Percentiles rank a stretch among this genome's conserved stretches.
phyloP scores from a whole-genome alignment of 1,139 yeast species.

The Taphrina sp. region DNA sequence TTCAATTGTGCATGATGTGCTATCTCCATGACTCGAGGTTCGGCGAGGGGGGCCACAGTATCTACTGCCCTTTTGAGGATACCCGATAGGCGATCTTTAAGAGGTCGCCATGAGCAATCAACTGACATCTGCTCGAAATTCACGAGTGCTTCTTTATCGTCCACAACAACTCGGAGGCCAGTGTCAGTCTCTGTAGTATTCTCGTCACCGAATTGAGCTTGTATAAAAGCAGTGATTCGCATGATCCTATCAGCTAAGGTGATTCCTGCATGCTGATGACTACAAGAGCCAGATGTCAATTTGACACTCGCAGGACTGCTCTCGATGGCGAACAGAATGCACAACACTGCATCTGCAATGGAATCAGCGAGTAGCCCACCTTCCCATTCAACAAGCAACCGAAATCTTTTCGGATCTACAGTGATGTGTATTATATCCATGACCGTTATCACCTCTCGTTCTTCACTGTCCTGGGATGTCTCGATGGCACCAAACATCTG shows the following conservation, averaged over 20 bases:
- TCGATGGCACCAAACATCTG: conserved; percentile 93
- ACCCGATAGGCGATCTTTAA: conserved; percentile 78
- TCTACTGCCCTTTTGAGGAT: conserved; percentile 74
- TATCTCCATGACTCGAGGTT: background rate
- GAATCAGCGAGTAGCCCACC: conserved; percentile 89
- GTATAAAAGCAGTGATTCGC: conserved; percentile 62
- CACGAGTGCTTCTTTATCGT: conserved; percentile 69
- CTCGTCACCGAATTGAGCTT: conserved; percentile 81
- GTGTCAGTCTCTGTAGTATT: conserved; percentile 51
- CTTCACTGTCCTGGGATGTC: conserved; percentile 54
- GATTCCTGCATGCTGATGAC: conserved; percentile 38
- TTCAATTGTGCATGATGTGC: no score
- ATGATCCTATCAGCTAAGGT: conserved; percentile 53
- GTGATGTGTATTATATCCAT: conserved; percentile 53
- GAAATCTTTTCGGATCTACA: conserved; percentile 49
- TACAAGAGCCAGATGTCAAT: conserved; percentile 49
- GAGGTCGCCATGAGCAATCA: conserved; percentile 71
- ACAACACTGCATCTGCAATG: conserved; percentile 89
- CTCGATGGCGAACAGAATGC: conserved; percentile 85
- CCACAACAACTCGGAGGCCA: conserved; percentile 59
- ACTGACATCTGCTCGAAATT: conserved; percentile 64
- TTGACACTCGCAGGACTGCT: conserved; percentile 94
- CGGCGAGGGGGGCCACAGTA: conserved; percentile 71
- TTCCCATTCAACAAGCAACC: conserved; percentile 69
- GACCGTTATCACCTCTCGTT: conserved; percentile 42